Base-by-base conservation (phyloP, 345 rosid species). In the Bruguiera gymnorhiza region DNA sequence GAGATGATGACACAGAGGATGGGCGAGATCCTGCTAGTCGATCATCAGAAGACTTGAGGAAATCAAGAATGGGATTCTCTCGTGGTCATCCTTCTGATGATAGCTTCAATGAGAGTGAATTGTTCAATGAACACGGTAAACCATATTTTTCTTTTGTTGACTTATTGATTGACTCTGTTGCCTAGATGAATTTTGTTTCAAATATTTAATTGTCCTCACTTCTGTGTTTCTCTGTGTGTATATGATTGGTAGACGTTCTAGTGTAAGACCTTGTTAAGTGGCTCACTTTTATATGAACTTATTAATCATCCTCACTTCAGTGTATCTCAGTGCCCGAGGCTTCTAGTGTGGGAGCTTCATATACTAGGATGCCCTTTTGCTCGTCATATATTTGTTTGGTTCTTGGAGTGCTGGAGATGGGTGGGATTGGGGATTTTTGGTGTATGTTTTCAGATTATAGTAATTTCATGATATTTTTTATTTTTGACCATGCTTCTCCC, bases 1-100 rank as follows among this genome's bases (percentile, higher is more conserved):
- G 99, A 63, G 99, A 96, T 83, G 99, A 90, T 75, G 99, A 96
- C 69, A 83, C 93, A 60, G 99, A 96, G 68, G 97, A 96, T 72
- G 97, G 91, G 61, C 80, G 91, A 60, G 99, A 96, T 83, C 84
- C 79, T 76, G 84, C 88, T 39, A 87, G 84, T 70, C 86, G 88
- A 51, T 87, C 88, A 66, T 90, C 96, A 54, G 99, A 89, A 73
- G 98, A 92, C 83, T 83, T 92, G 87, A 86, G 97, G 84, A 96
- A 89, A 84, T 90, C 98, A 20, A 87, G 98, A 71, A 90, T 96
- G 99, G 96, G 98, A 65, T 86, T 86, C 68, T 75, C 68, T 29
- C 97, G 83, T 75, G 80, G 89, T 70, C 93, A 92, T 59, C 79
- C 90, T 68, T 81, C 87, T 65, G 90, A 88, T 76, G 94, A 87